These are phyloP conservation scores for Curvularia hawaiiensis DNA, from an alignment of 2,329 filamentous ascomycete species.

Conservation along the genomic window DNA sequence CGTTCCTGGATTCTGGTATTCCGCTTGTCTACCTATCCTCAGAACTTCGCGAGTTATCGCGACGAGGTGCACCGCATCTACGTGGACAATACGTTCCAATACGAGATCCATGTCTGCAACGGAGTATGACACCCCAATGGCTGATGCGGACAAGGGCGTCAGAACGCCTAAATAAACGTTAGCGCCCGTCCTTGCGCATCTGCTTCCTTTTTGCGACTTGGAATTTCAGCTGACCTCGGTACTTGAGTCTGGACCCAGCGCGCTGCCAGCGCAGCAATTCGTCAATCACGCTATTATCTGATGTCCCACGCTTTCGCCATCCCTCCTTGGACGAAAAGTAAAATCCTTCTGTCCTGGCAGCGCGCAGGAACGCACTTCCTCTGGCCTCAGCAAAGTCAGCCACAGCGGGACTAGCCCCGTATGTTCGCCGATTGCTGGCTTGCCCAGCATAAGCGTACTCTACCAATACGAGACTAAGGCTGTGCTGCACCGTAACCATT, in stretches of 20 bases:
- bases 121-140: background rate
- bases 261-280: background rate
- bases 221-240: background rate
- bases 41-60: background rate
- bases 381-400: slow-evolving; percentile 5
- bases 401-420: slow-evolving; percentile 7
- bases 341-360: background rate
- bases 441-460: background rate
- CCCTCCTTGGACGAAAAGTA: background rate
- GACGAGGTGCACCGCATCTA: background rate
- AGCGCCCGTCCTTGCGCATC: background rate
- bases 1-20: slow-evolving; percentile 3
- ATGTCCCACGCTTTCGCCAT: background rate
- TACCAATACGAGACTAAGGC: background rate
- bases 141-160: background rate
- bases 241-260: background rate
- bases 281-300: background rate
- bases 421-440: background rate
- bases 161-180: slow-evolving; percentile 2
- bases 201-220: background rate
- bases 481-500: background rate
- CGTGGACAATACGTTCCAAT: background rate
- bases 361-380: background rate
- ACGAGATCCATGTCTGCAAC: background rate
- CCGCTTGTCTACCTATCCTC: background rate